Base-by-base conservation (phyloP, 805 yeast species). In the Suhomyces sp. region DNA sequence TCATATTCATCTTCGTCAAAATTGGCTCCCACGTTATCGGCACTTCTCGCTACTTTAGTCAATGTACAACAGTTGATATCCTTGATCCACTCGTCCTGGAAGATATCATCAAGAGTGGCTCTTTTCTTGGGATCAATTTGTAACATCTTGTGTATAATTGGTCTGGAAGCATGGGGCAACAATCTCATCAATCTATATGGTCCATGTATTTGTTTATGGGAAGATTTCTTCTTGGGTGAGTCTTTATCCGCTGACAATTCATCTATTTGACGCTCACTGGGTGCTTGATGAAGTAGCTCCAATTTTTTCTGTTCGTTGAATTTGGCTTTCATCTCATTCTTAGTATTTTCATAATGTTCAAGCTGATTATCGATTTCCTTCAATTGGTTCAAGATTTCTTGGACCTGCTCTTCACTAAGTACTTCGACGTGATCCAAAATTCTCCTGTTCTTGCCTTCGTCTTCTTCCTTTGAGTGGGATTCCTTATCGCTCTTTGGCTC, bases 161-260 rank as follows among this genome's bases (percentile, higher is more conserved):
- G 93, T 58, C 95, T 73, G 11, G 93, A 68, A 6, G 91, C 88
- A 56, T 85, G 95, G 4, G 95, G 95, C 23, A 85, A 61, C 33
- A 85, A 63, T 60, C 95, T 75, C 81, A 85, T 77, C 45, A 85
- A 64, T 54, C 95, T 69, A 60, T 85, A 85, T 8, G 93, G 91
- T 5, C 95, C 95, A 50, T 83, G 88, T 16, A 83, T 77, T 43
- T 79, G 81, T 47, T 76, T 77, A 48, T 67, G 72, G 19, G 49
- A 46, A n/a, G 58, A 29, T 22, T 65, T 48, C 44, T 71, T 68
- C 33, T 54, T 47, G 9, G 34, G 27, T 42, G 37, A 38, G 5
- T 41, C 48, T 24, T 52, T 50, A 13, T 37, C 46, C n/a, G n/a
- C n/a, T n/a, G n/a, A n/a, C n/a, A n/a, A n/a, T n/a, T n/a, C n/a